phyloP scores from a whole-genome alignment of 352 stramenopile genomes.

The Pythium periplocum region DNA sequence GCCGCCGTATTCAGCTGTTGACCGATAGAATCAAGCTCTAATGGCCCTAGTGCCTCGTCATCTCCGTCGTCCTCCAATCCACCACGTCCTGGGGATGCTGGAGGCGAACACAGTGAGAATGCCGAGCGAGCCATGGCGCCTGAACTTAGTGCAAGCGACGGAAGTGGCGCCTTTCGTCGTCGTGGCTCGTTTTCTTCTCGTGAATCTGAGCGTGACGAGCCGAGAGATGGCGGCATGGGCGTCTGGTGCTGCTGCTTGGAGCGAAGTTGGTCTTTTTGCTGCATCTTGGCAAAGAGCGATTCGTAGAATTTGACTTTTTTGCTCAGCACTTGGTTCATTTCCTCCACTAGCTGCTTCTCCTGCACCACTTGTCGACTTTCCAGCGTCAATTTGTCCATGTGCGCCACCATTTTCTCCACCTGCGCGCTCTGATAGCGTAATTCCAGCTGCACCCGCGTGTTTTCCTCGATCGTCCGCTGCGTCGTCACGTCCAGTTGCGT shows the following conservation, averaged over 20 bases:
- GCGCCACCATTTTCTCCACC: constrained; percentile 47
- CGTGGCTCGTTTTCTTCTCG: background rate
- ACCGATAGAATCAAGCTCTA: constrained; percentile 15
- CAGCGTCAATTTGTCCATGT: constrained; percentile 29
- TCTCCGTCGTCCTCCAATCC: background rate
- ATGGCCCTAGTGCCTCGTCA: constrained; percentile 7
- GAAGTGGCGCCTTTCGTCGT: constrained; percentile 33
- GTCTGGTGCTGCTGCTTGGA: constrained; percentile 1
- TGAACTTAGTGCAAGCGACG: constrained; percentile 17
- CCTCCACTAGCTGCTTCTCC: constrained; percentile 51
- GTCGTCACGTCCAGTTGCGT: constrained; percentile 57
- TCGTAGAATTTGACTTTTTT: constrained; percentile 69
- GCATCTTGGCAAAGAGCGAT: constrained; percentile 58
- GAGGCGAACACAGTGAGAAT: constrained; percentile 12
- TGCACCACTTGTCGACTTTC: constrained; percentile 36
- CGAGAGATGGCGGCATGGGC: too few relatives aligned
- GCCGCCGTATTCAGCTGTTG: constrained; percentile 34
- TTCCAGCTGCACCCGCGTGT: constrained; percentile 54
- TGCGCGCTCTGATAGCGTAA: constrained; percentile 54
- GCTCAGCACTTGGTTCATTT: constrained; percentile 53
- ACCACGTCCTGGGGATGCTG: constrained; percentile 10
- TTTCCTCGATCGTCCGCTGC: constrained; percentile 60
- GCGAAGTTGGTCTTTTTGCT: constrained; percentile 36
- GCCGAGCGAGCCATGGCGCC: constrained; percentile 12
- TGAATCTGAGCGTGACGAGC: too few relatives aligned